Percentiles rank a stretch among this genome's conserved stretches.
These are phyloP conservation scores for Triticum timopheevii DNA, from an alignment of 176 grass and related monocot species.

Conservation along the genomic window DNA sequence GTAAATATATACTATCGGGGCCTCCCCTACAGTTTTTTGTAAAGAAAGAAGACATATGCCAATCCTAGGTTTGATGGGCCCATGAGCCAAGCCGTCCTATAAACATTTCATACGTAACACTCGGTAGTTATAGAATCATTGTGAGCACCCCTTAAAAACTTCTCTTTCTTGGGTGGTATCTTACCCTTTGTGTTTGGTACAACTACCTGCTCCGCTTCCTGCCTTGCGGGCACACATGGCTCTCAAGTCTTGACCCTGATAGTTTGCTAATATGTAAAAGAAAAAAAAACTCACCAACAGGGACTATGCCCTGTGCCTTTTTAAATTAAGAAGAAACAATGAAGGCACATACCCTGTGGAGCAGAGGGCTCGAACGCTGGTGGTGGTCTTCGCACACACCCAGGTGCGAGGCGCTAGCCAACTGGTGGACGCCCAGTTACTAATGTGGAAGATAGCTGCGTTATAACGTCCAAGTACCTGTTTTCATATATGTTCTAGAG, in stretches of 20 bases:
- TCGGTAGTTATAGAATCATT: background rate
- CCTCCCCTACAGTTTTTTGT: background rate
- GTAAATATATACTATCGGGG: background rate
- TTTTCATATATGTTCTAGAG: background rate
- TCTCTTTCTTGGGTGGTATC: slow-evolving; percentile 3
- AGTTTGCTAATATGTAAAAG: slow-evolving; percentile 5
- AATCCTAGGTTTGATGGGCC: background rate
- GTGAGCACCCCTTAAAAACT: background rate
- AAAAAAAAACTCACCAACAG: background rate
- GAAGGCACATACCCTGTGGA: background rate
- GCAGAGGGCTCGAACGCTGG: background rate
- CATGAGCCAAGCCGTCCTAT: background rate
- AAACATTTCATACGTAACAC: background rate
- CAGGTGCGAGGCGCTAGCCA: background rate
- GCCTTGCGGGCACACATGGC: background rate
- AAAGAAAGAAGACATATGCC: background rate
- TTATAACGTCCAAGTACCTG: background rate
- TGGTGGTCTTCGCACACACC: background rate
- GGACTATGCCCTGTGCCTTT: background rate
- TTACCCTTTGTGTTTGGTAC: background rate
- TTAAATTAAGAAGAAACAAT: slow-evolving; percentile 8
- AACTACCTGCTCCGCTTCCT: background rate
- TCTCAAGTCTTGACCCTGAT: background rate
- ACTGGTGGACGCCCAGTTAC: background rate
- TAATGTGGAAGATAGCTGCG: background rate